Percentiles rank a stretch among this genome's conserved stretches.
phyloP scores from a whole-genome alignment of 805 yeast species.

The Nakazawaea peltata region DNA sequence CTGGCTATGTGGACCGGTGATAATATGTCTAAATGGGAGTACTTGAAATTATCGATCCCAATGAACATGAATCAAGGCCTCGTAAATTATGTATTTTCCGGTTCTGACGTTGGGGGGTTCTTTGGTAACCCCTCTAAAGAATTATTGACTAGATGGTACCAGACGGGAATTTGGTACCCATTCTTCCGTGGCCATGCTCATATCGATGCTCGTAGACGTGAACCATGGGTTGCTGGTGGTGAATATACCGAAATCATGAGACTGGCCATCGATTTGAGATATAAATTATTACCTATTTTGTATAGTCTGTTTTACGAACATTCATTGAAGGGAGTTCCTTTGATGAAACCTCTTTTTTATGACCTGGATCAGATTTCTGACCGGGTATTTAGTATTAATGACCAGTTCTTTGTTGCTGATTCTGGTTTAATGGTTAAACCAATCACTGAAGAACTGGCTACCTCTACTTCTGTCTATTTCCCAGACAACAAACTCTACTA shows the following conservation, averaged over 20 bases:
- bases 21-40: conserved; percentile 89
- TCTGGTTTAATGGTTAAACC: conserved; percentile 76
- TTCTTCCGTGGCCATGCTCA: conserved; percentile 97
- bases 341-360: conserved; percentile 62
- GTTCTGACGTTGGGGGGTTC: conserved; percentile 97
- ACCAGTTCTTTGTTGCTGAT: conserved; percentile 73
- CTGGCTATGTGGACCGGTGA: conserved; percentile 99
- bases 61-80: conserved; percentile 78
- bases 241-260: conserved; percentile 60
- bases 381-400: conserved; percentile 55
- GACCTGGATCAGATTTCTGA: conserved; percentile 39
- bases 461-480: conserved; percentile 32
- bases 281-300: conserved; percentile 65
- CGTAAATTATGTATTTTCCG: conserved; percentile 85
- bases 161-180: conserved; percentile 93
- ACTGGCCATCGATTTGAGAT: conserved; percentile 67
- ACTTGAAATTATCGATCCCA: conserved; percentile 71
- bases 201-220: conserved; percentile 85
- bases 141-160: conserved; percentile 87
- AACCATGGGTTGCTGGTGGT: conserved; percentile 82
- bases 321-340: conserved; percentile 55
- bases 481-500: conserved; percentile 54
- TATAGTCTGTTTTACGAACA: conserved; percentile 74
- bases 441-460: conserved; percentile 48
- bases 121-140: conserved; percentile 85